These are phyloP conservation scores for Pyrenopolyporus hunteri DNA, from an alignment of 495 filamentous ascomycete genomes.

Conservation along the genomic window DNA sequence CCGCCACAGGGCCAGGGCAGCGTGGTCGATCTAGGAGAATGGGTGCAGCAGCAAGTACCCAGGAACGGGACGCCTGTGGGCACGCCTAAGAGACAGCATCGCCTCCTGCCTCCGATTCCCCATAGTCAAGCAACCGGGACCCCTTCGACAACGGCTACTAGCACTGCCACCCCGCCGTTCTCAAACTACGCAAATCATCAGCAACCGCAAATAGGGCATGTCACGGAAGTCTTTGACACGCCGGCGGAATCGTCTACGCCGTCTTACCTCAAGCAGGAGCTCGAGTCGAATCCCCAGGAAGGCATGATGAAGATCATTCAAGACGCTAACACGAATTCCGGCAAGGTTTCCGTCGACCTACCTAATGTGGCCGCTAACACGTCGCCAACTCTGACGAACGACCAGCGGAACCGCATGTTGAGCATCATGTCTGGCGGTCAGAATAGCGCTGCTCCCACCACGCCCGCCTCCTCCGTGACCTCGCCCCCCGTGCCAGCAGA, in stretches of 20 bases:
- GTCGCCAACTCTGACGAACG: slow-evolving; percentile 70
- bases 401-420: slow-evolving; percentile 81
- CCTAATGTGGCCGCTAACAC: slow-evolving; percentile 76
- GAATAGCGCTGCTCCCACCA: slow-evolving; percentile 27
- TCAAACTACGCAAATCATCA: slow-evolving; percentile 41
- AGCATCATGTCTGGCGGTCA: slow-evolving; percentile 68
- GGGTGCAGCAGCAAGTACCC: slow-evolving; percentile 53
- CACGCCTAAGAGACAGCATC: slow-evolving; percentile 53
- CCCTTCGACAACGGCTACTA: slow-evolving; percentile 30
- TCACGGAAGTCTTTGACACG: slow-evolving; percentile 56
- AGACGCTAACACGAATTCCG: slow-evolving; percentile 71
- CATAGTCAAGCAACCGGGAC: slow-evolving; percentile 40
- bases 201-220: slow-evolving; percentile 48
- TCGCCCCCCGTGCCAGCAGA: slow-evolving; percentile 29
- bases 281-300: slow-evolving; percentile 61
- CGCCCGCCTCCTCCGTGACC: slow-evolving; percentile 34
- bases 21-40: slow-evolving; percentile 77
- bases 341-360: slow-evolving; percentile 66
- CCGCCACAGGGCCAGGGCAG: slow-evolving; percentile 56
- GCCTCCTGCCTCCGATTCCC: slow-evolving; percentile 55
- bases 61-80: slow-evolving; percentile 46
- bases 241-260: slow-evolving; percentile 49
- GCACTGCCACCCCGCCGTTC: slow-evolving; percentile 36
- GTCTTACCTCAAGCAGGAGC: slow-evolving; percentile 53
- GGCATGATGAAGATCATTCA: slow-evolving; percentile 91